phyloP scores from a whole-genome alignment of 768 basidiomycete species.

The Mycena amicta region DNA sequence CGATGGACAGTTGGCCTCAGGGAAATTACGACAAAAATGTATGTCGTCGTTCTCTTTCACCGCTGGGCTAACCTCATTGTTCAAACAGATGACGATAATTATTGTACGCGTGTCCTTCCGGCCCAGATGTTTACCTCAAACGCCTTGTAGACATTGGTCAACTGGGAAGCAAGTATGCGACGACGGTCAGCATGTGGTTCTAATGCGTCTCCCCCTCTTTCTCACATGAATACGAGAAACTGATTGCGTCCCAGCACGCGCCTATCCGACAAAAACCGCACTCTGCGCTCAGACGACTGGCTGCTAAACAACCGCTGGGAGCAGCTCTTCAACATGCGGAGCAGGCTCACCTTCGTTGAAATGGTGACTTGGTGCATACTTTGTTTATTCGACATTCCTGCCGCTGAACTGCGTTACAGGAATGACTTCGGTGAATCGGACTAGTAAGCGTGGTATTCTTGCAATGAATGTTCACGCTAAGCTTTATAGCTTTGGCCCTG shows the following conservation, averaged over 20 bases:
- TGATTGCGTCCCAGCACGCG: slow-evolving; percentile 47
- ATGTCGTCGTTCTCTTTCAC: slow-evolving; percentile 14
- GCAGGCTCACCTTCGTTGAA: slow-evolving; percentile 58
- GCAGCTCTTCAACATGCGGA: slow-evolving; percentile 60
- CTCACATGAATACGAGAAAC: background rate
- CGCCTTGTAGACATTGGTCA: slow-evolving; percentile 41
- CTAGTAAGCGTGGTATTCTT: slow-evolving; percentile 41
- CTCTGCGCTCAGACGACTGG: slow-evolving; percentile 69
- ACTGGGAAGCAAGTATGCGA: slow-evolving; percentile 45
- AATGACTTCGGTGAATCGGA: slow-evolving; percentile 82
- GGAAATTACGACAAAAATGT: slow-evolving; percentile 47
- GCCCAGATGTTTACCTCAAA: background rate
- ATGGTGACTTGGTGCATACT: slow-evolving; percentile 62
- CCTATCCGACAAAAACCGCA: slow-evolving; percentile 63
- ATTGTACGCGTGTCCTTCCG: slow-evolving; percentile 38
- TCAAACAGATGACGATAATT: slow-evolving; percentile 48
- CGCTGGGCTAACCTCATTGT: slow-evolving; percentile 6
- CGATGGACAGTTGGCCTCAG: slow-evolving; percentile 55
- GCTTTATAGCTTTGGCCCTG: slow-evolving; percentile 52
- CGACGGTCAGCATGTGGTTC: slow-evolving; percentile 51
- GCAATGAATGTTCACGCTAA: background rate
- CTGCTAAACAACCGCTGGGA: slow-evolving; percentile 74
- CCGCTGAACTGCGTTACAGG: slow-evolving; percentile 30
- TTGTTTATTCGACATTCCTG: background rate
- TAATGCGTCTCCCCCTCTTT: slow-evolving; percentile 35